These are phyloP conservation scores for Backusella morwellensis DNA, from an alignment of 192 early-diverging fungal species.

Conservation along the genomic window DNA sequence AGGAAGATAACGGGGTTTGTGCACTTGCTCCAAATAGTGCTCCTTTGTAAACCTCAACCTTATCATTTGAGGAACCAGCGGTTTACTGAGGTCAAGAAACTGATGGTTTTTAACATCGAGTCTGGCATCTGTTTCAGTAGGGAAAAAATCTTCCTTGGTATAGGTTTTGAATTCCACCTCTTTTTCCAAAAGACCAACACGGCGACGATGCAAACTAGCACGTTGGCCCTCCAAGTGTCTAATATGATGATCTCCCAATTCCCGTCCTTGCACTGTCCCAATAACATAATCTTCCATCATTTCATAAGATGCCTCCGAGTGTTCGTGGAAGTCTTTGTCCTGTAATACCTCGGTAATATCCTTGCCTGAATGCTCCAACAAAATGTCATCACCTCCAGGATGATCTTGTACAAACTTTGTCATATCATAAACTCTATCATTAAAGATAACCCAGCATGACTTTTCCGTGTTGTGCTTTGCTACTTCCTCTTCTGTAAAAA, in stretches of 20 bases:
- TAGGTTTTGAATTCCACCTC: constrained; percentile 32
- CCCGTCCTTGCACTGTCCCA: constrained; percentile 46
- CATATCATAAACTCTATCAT: constrained; percentile 85
- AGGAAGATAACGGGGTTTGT: constrained; percentile 80
- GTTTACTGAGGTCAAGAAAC: constrained; percentile 81
- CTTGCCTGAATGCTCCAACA: constrained; percentile 84
- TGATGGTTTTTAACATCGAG: constrained; percentile 52
- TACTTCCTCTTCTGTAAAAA: constrained; percentile 28
- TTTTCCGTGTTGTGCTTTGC: constrained; percentile 63
- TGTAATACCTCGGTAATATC: constrained; percentile 78
- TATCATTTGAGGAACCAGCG: constrained; percentile 83
- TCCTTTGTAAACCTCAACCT: constrained; percentile 69
- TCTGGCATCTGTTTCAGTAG: constrained; percentile 44
- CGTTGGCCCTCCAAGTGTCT: constrained; percentile 3
- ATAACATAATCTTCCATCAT: constrained; percentile 82
- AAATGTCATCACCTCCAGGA: constrained; percentile 88
- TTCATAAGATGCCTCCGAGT: constrained; percentile 84
- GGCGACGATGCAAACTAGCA: constrained; percentile 18
- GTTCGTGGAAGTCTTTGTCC: constrained; percentile 70
- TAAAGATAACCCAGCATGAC: constrained; percentile 82
- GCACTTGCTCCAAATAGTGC: constrained; percentile 88
- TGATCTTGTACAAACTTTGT: constrained; percentile 87
- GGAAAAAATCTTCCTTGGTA: constrained; percentile 36
- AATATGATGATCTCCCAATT: background rate
- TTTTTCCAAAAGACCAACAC: constrained; percentile 25